These are phyloP conservation scores for Oehlia diaphana DNA, from an alignment of 192 early-diverging fungal genomes.

Conservation along the genomic window DNA sequence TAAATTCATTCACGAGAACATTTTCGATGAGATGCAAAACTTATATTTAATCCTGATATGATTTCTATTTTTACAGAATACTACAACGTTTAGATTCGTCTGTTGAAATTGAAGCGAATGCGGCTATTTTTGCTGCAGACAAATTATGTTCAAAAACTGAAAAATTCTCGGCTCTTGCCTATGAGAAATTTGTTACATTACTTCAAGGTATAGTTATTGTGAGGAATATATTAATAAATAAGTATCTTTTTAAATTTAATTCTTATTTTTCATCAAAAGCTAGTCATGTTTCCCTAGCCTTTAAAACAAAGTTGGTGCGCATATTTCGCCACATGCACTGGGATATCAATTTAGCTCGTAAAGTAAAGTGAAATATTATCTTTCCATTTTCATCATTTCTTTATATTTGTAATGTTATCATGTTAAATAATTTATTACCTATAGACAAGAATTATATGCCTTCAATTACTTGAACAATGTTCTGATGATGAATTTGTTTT, in stretches of 20 bases:
- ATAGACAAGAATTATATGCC: slow-evolving; percentile 9
- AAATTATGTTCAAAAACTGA: slow-evolving; percentile 19
- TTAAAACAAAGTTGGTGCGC: slow-evolving; percentile 20
- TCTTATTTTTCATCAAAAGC: neutral
- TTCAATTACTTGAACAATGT: slow-evolving; percentile 10
- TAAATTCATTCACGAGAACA: neutral
- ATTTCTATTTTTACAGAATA: slow-evolving; percentile 21
- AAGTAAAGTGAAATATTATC: neutral
- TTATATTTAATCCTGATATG: neutral
- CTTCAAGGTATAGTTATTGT: neutral
- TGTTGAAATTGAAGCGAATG: slow-evolving; percentile 19
- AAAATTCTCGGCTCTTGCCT: slow-evolving; percentile 2
- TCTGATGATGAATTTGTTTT: neutral
- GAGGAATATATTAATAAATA: neutral
- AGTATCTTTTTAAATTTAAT: neutral
- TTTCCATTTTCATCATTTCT: neutral
- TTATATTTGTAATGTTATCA: neutral
- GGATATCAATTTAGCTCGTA: slow-evolving; percentile 18
- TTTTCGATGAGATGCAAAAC: neutral
- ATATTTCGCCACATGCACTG: slow-evolving; percentile 26
- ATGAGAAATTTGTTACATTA: slow-evolving; percentile 10
- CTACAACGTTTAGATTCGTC: slow-evolving; percentile 22
- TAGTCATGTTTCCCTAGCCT: neutral
- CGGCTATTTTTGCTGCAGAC: slow-evolving; percentile 26
- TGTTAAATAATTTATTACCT: neutral